Conservation (phyloP, 73 alveolate genomes). For the Paramecium caudatum region DNA sequence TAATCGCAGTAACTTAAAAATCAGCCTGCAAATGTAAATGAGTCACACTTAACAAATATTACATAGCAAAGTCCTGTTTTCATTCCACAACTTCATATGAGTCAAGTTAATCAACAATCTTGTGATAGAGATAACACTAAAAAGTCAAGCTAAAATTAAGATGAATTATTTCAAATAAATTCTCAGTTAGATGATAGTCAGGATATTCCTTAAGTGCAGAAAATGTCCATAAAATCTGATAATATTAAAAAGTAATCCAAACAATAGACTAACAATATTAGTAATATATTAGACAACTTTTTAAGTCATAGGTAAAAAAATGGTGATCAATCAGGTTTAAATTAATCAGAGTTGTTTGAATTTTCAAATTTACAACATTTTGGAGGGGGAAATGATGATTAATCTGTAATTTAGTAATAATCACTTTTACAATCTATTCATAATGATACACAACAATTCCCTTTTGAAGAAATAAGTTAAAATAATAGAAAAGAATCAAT, state of each 20-base stretch:
- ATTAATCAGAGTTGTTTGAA: conserved; percentile 41
- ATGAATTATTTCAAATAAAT: neutral
- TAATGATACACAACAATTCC: neutral
- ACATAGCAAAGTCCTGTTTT: conserved; percentile 28
- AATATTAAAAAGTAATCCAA: neutral
- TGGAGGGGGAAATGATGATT: conserved; percentile 22
- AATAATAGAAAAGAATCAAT: neutral
- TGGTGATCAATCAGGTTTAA: neutral
- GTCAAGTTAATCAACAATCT: neutral
- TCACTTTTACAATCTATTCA: neutral
- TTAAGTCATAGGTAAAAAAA: conserved; percentile 11
- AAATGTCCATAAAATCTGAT: conserved; percentile 30
- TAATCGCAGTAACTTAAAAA: neutral
- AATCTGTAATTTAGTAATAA: conserved; percentile 42
- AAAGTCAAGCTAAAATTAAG: conserved; percentile 9
- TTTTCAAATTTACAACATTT: neutral
- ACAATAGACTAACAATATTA: conserved; percentile 22
- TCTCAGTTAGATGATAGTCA: conserved; percentile 15
- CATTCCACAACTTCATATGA: conserved; percentile 13
- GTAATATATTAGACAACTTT: conserved; percentile 14
- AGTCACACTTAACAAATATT: neutral
- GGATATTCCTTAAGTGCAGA: conserved; percentile 8
- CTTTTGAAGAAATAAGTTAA: conserved; percentile 9
- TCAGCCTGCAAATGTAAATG: neutral
- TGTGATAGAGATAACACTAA: neutral